A percentile compares a stretch with the other conserved stretches of the same genome.
These are phyloP conservation scores for Xenosphaeropsis pyriputrescens DNA, from an alignment of 2,329 filamentous ascomycete genomes.

Conservation along the genomic window DNA sequence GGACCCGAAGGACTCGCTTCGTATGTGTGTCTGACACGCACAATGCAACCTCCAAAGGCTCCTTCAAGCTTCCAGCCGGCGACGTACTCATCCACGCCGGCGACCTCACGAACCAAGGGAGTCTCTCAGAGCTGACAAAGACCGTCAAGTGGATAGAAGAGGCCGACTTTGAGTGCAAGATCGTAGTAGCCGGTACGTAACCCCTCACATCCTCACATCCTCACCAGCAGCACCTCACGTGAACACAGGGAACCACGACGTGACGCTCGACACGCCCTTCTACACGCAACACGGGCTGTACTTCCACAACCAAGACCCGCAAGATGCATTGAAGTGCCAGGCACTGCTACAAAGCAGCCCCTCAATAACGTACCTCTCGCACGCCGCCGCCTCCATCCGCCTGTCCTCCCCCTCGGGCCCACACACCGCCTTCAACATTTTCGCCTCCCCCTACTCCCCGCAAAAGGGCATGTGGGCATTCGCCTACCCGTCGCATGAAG, in stretches of 20 bases:
- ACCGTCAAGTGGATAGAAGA: slow-evolving; percentile 52
- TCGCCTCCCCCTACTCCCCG: slow-evolving; percentile 57
- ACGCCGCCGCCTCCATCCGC: slow-evolving; percentile 36
- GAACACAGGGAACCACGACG: slow-evolving; percentile 55
- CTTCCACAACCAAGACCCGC: slow-evolving; percentile 40
- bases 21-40: slow-evolving; percentile 70
- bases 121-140: slow-evolving; percentile 40
- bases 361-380: slow-evolving; percentile 49
- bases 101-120: slow-evolving; percentile 63
- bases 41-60: slow-evolving; percentile 35
- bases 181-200: slow-evolving; percentile 48
- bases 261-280: slow-evolving; percentile 53
- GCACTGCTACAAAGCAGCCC: slow-evolving; percentile 26
- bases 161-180: slow-evolving; percentile 53
- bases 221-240: background rate
- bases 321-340: slow-evolving; percentile 37
- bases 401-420: slow-evolving; percentile 39
- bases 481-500: slow-evolving; percentile 32
- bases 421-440: slow-evolving; percentile 47
- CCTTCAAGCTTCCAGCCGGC: slow-evolving; percentile 49
- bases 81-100: slow-evolving; percentile 67
- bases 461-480: slow-evolving; percentile 49
- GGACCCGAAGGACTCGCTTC: slow-evolving; percentile 37
- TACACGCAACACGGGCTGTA: slow-evolving; percentile 34
- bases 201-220: background rate